These are phyloP conservation scores for Moesziomyces sp. DNA, from an alignment of 1,284 basidiomycete species.

Conservation along the genomic window DNA sequence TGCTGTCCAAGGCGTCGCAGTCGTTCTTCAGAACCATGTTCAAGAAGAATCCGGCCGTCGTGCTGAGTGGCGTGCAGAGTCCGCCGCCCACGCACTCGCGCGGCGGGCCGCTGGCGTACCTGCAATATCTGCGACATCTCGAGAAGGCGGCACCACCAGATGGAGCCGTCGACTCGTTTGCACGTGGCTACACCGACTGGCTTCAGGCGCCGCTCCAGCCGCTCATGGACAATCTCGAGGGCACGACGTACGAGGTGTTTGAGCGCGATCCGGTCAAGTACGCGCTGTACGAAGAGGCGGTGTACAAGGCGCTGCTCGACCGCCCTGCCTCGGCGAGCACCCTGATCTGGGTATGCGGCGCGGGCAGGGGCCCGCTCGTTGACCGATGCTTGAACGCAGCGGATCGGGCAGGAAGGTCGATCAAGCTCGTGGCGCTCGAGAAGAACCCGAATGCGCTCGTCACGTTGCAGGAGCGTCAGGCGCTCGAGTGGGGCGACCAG, in stretches of 20 bases:
- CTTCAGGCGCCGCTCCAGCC: conserved; percentile 94
- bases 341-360: conserved; percentile 79
- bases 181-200: conserved; percentile 92
- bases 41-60: conserved; percentile 43
- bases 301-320: conserved; percentile 74
- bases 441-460: conserved; percentile 76
- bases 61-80: conserved; percentile 52
- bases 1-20: conserved; percentile 79
- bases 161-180: conserved; percentile 77
- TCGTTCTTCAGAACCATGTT: conserved; percentile 53
- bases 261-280: conserved; percentile 99
- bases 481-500: conserved; percentile 78
- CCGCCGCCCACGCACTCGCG: conserved; percentile 69
- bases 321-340: conserved; percentile 73
- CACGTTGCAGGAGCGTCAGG: conserved; percentile 58
- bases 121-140: conserved; percentile 76
- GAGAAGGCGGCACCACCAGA: conserved; percentile 60
- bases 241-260: conserved; percentile 94
- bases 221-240: conserved; percentile 94
- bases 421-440: conserved; percentile 84
- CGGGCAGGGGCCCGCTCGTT: conserved; percentile 94
- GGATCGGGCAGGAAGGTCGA: conserved; percentile 74
- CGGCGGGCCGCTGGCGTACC: conserved; percentile 87
- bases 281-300: conserved; percentile 85
- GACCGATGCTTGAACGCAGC: conserved; percentile 83